These are phyloP conservation scores for Dittrichia graveolens DNA, from an alignment of 129 eudicot genomes.

Conservation along the genomic window DNA sequence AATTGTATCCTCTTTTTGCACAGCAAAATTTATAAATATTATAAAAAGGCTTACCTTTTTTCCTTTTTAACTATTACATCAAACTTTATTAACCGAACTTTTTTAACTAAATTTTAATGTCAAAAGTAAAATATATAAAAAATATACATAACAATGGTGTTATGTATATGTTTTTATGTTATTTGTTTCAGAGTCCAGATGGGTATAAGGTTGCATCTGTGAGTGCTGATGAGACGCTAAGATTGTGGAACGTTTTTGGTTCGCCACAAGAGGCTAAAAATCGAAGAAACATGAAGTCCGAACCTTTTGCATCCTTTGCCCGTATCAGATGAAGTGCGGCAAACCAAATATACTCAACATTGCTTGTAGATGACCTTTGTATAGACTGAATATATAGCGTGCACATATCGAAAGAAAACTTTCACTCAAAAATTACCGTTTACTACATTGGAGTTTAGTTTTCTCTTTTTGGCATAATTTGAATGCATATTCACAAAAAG, in stretches of 20 bases:
- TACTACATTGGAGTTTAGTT: too few species aligned
- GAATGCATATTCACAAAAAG: too few species aligned
- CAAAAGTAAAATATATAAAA: neutral
- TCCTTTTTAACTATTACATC: too few species aligned
- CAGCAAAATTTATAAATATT: too few species aligned
- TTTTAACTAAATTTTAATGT: too few species aligned
- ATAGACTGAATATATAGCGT: neutral
- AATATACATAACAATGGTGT: too few species aligned
- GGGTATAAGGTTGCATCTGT: conserved; percentile 68
- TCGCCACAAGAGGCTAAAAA: conserved; percentile 42
- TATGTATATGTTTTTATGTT: neutral
- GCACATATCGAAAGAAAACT: neutral
- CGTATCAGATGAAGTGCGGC: conserved; percentile 44
- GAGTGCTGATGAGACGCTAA: conserved; percentile 59
- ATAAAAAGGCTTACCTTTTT: too few species aligned
- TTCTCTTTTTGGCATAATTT: too few species aligned
- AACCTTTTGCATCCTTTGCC: conserved; percentile 57
- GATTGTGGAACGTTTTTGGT: conserved; percentile 78
- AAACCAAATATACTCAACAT: neutral
- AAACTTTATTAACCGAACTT: too few species aligned
- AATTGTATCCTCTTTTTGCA: too few species aligned
- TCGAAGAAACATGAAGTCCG: conserved; percentile 28
- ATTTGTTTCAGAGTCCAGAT: conserved; percentile 67
- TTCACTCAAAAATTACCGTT: too few species aligned
- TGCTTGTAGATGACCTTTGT: neutral